phyloP scores from a whole-genome alignment of 768 basidiomycete genomes.

The Podaxis sp. region DNA sequence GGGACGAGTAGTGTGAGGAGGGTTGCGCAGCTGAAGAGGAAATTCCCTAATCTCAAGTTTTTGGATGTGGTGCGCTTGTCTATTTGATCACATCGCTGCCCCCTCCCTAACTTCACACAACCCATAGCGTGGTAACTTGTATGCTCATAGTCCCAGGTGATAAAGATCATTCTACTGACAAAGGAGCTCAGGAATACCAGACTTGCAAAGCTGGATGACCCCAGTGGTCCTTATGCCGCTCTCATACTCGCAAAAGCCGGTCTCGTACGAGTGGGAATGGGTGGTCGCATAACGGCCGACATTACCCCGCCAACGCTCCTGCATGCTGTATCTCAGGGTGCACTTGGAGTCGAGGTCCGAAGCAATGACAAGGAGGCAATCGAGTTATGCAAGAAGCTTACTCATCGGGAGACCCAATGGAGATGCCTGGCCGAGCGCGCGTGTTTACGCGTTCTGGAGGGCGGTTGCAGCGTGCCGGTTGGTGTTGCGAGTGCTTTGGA shows the following conservation, averaged over 20 bases:
- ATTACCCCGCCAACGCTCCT: conserved; percentile 73
- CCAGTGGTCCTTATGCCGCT: conserved; percentile 76
- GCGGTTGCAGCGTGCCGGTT: conserved; percentile 96
- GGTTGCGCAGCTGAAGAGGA: conserved; percentile 84
- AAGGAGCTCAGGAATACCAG: conserved; percentile 71
- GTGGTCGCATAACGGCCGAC: conserved; percentile 72
- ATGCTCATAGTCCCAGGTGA: conserved; percentile 28
- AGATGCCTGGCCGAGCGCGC: conserved; percentile 82
- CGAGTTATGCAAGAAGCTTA: conserved; percentile 64
- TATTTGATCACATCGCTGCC: neutral
- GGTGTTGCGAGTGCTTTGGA: conserved; percentile 64
- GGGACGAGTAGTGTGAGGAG: conserved; percentile 94
- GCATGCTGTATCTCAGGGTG: conserved; percentile 94
- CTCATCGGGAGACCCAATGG: conserved; percentile 78
- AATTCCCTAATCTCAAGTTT: conserved; percentile 75
- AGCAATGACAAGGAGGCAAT: conserved; percentile 57
- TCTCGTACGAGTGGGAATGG: conserved; percentile 75
- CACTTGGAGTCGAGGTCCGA: conserved; percentile 84
- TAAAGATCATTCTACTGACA: neutral
- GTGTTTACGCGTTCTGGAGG: conserved; percentile 86
- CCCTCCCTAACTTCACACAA: neutral
- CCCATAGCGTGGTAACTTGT: conserved; percentile 82
- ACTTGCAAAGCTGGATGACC: conserved; percentile 84
- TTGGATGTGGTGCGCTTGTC: conserved; percentile 76
- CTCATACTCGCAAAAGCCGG: conserved; percentile 94